phyloP scores from a whole-genome alignment of 208 protist species.

The Leishmania major region DNA sequence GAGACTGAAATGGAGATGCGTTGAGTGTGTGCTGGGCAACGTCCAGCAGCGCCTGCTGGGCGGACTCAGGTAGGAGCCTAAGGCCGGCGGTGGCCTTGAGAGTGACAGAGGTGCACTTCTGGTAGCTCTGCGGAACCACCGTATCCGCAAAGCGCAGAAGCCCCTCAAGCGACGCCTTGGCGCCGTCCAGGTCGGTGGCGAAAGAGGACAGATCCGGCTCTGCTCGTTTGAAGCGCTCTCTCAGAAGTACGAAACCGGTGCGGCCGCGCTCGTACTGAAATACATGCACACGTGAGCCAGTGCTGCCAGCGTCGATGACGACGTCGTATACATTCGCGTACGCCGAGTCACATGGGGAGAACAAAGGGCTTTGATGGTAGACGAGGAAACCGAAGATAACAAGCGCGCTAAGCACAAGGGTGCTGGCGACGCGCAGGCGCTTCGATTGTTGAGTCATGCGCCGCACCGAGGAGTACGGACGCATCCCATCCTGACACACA shows the following conservation, averaged over 20 bases:
- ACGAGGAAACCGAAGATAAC: slow-evolving; percentile 6
- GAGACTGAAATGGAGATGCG: slow-evolving; percentile 33
- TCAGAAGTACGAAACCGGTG: slow-evolving; percentile 31
- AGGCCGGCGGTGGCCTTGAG: slow-evolving; percentile 76
- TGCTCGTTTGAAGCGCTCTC: slow-evolving; percentile 45
- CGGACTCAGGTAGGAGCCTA: slow-evolving; percentile 39
- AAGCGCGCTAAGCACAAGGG: slow-evolving; percentile 6
- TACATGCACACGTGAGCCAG: slow-evolving; percentile 68
- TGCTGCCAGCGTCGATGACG: slow-evolving; percentile 75
- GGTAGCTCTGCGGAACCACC: slow-evolving; percentile 33
- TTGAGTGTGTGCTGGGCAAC: slow-evolving; percentile 27
- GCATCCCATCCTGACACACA: slow-evolving; percentile 4
- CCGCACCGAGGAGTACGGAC: neutral
- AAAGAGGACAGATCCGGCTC: slow-evolving; percentile 62
- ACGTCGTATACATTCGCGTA: slow-evolving; percentile 47
- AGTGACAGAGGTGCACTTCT: slow-evolving; percentile 44
- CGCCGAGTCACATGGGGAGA: slow-evolving; percentile 18
- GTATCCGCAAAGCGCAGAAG: slow-evolving; percentile 40
- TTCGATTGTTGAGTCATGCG: slow-evolving; percentile 12
- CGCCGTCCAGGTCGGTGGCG: slow-evolving; percentile 20
- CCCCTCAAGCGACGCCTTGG: slow-evolving; percentile 20
- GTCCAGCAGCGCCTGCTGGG: slow-evolving; percentile 35
- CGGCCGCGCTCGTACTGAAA: slow-evolving; percentile 47
- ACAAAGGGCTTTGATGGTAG: neutral
- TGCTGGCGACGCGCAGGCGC: slow-evolving; percentile 7